A percentile compares a stretch with the other conserved stretches of the same genome.
phyloP scores from a whole-genome alignment of 2,329 filamentous ascomycete genomes.

The Curvularia verruculosa region DNA sequence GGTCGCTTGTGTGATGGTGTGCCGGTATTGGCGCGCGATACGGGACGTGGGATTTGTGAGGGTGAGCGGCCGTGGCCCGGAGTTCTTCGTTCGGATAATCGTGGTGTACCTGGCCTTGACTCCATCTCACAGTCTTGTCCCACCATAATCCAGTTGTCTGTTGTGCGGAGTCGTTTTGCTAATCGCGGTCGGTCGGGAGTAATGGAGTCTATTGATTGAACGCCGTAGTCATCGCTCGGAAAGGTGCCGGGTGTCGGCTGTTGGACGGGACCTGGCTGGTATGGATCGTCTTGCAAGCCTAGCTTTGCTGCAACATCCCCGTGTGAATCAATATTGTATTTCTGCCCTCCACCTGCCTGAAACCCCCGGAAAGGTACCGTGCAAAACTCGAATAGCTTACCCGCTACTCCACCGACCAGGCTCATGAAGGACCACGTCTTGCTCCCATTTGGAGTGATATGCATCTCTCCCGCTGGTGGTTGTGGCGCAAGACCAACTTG shows the following conservation, averaged over 20 bases:
- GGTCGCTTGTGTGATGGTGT: conserved; percentile 35
- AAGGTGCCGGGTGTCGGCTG: conserved; percentile 61
- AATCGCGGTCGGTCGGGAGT: conserved; percentile 52
- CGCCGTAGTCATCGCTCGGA: conserved; percentile 57
- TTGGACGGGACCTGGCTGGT: conserved; percentile 26
- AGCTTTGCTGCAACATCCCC: conserved; percentile 34
- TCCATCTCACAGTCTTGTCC: conserved; percentile 58
- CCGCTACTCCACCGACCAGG: conserved; percentile 70
- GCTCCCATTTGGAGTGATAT: conserved; percentile 28
- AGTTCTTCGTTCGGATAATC: conserved; percentile 41
- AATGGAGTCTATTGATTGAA: conserved; percentile 53
- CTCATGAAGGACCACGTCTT: conserved; percentile 57
- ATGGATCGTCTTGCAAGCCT: conserved; percentile 31
- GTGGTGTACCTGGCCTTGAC: conserved; percentile 57
- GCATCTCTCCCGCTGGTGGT: conserved; percentile 14
- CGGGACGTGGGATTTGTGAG: conserved; percentile 46
- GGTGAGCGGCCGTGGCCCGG: conserved; percentile 33
- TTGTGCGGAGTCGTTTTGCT: conserved; percentile 57
- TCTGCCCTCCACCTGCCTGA: conserved; percentile 79
- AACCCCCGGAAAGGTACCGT: conserved; percentile 78
- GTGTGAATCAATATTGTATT: conserved; percentile 64
- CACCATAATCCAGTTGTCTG: conserved; percentile 57
- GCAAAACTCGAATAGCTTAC: conserved; percentile 87
- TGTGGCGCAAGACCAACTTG: conserved; percentile 23
- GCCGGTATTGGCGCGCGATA: conserved; percentile 27